phyloP scores from a whole-genome alignment of 169 alveolate species.

The Plasmodium gonderi region DNA sequence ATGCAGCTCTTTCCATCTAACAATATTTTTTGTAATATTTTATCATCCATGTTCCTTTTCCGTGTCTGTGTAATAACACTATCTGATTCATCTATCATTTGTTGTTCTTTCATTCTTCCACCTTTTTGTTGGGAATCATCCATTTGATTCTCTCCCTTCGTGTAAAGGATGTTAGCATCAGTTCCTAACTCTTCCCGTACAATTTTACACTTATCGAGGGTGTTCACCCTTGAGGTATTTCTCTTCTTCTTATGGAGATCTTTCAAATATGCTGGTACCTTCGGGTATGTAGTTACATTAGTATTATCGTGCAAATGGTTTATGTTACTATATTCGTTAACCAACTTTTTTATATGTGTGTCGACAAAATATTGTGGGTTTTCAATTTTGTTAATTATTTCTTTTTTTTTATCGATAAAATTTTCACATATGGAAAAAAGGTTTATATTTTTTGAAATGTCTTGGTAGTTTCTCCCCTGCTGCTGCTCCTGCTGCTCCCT shows the following conservation, averaged over 20 bases:
- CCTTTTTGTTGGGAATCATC: background rate
- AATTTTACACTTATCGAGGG: background rate
- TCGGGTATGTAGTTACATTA: conserved; percentile 25
- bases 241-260: conserved; percentile 6
- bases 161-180: too few relatives aligned
- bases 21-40: background rate
- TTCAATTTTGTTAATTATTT: conserved; percentile 63
- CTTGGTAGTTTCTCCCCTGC: background rate
- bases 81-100: too few relatives aligned
- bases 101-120: too few relatives aligned
- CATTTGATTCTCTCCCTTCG: background rate
- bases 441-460: background rate
- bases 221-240: background rate
- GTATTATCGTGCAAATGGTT: conserved; percentile 22
- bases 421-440: conserved; percentile 55
- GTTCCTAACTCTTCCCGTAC: background rate
- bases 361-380: conserved; percentile 64
- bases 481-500: background rate
- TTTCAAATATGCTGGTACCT: conserved; percentile 45
- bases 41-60: background rate
- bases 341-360: conserved; percentile 39
- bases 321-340: conserved; percentile 37
- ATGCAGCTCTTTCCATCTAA: background rate
- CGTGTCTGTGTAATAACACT: background rate
- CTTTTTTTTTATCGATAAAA: conserved; percentile 66